Percentiles rank a stretch among this genome's conserved stretches.
These are phyloP conservation scores for Fusarium paranaense DNA, from an alignment of 2,329 filamentous ascomycete genomes.

Conservation along the genomic window DNA sequence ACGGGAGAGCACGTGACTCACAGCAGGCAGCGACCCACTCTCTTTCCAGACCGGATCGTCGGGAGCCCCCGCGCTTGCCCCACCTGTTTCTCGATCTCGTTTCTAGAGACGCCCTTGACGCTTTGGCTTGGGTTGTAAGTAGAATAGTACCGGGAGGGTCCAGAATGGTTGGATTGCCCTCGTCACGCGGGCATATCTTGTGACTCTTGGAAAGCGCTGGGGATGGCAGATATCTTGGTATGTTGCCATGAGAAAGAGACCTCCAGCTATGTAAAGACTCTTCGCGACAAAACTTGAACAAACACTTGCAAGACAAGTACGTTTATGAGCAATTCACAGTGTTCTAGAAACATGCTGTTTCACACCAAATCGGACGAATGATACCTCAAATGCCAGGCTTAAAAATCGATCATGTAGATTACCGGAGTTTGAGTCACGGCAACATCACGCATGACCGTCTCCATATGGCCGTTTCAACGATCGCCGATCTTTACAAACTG, in stretches of 20 bases:
- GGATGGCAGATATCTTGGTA: not conserved
- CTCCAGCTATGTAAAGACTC: not conserved
- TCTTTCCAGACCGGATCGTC: not conserved
- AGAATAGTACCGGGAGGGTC: not conserved
- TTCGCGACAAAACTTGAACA: not conserved
- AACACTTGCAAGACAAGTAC: not conserved
- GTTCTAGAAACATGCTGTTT: not conserved
- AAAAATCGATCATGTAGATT: not conserved
- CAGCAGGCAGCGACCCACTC: constrained; percentile 6
- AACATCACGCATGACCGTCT: not conserved
- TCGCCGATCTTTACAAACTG: not conserved
- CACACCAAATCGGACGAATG: not conserved
- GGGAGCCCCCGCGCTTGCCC: constrained; percentile 26
- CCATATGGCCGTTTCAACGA: not conserved
- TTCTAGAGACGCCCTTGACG: not conserved
- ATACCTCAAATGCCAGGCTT: not conserved
- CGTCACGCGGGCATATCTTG: constrained; percentile 1
- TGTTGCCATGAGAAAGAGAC: not conserved
- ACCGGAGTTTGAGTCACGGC: not conserved
- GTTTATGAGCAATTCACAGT: not conserved
- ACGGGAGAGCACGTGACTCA: constrained; percentile 49
- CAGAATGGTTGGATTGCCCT: not conserved
- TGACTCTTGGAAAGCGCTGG: not conserved
- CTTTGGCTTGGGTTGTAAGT: not conserved
- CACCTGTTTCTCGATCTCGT: constrained; percentile 12